phyloP scores from a whole-genome alignment of 73 alveolate genomes.

The Paramecium sonneborni region DNA sequence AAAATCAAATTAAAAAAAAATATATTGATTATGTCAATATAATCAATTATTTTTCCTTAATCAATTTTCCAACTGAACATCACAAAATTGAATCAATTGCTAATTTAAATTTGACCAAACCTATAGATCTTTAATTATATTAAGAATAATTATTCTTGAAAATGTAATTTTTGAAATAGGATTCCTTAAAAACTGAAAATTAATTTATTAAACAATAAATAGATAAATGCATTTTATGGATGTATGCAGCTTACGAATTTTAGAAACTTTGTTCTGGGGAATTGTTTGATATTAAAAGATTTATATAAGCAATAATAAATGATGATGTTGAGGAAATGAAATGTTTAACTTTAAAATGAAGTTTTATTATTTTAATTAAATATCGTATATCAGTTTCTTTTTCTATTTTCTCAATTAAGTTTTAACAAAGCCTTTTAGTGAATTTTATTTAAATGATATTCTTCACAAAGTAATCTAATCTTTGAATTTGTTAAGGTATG shows the following conservation, averaged over 20 bases:
- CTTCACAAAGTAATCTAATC: slow-evolving; percentile 33
- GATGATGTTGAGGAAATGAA: background rate
- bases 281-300: no score
- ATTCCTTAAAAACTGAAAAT: background rate
- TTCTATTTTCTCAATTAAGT: background rate
- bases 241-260: background rate
- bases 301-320: background rate
- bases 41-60: background rate
- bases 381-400: no score
- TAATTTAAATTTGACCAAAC: background rate
- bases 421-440: background rate
- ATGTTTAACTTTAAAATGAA: no score
- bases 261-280: background rate
- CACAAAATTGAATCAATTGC: background rate
- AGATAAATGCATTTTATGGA: background rate
- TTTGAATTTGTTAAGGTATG: background rate
- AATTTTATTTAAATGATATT: slow-evolving; percentile 5
- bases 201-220: no score
- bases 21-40: background rate
- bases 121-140: background rate
- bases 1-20: background rate
- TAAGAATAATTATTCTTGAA: background rate
- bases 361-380: no score
- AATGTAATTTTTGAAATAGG: background rate
- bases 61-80: background rate